Evolutionary conservation across 345 rosid species (phyloP).

Genomic region (Populus alba): DNA sequence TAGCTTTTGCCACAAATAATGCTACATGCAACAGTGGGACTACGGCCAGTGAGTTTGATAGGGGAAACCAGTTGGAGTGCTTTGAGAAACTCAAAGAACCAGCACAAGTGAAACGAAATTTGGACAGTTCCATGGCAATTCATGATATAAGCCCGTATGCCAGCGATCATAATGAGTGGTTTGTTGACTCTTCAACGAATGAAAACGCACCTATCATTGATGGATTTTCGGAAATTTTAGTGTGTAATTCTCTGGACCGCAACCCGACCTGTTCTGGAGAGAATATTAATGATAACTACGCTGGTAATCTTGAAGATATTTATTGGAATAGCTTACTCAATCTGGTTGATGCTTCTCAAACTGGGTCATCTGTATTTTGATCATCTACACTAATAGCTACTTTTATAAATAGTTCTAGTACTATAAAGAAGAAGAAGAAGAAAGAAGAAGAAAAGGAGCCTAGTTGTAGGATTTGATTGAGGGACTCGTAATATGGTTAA

Average conservation of each 20-base stretch:
- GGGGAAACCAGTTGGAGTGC: constrained; percentile 8
- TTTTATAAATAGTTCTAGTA: too few relatives aligned
- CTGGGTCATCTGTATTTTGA: constrained; percentile 24
- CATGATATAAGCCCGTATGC: constrained; percentile 7
- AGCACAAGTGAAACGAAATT: neutral
- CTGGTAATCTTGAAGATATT: constrained; percentile 27
- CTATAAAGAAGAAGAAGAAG: too few relatives aligned
- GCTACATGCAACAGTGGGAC: neutral
- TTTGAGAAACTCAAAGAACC: constrained; percentile 3
- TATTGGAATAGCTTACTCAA: constrained; percentile 40
- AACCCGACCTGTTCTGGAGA: constrained; percentile 4
- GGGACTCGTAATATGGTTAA: neutral
- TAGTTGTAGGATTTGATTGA: neutral
- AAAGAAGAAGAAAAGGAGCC: too few relatives aligned
- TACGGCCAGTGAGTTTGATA: neutral
- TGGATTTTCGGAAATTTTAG: constrained; percentile 22
- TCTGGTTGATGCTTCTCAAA: constrained; percentile 25
- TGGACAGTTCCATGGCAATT: constrained; percentile 13
- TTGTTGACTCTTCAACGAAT: neutral
- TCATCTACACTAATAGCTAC: neutral
- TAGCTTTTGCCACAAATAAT: neutral
- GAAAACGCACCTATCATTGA: constrained; percentile 15
- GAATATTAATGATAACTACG: constrained; percentile 9
- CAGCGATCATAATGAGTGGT: neutral
- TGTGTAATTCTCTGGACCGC: constrained; percentile 16